These are phyloP conservation scores for Tagetes erecta DNA, from an alignment of 129 eudicot species.

Conservation along the genomic window DNA sequence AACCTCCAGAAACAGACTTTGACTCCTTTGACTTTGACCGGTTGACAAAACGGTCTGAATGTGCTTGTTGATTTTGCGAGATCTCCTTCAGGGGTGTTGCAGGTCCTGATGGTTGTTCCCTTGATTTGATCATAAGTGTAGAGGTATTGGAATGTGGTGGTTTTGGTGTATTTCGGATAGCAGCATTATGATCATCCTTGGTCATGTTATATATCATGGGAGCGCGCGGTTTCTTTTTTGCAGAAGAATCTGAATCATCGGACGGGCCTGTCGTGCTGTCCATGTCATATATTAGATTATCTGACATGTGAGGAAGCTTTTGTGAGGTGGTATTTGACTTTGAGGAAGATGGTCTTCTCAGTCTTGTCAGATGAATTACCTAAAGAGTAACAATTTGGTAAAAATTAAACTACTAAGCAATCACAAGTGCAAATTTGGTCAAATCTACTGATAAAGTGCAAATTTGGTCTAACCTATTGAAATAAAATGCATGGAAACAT, in stretches of 20 bases:
- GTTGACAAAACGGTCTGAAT: neutral
- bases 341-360: conserved; percentile 62
- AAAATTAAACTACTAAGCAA: neutral
- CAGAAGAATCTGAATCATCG: conserved; percentile 68
- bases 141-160: conserved; percentile 11
- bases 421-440: neutral
- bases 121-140: conserved; percentile 11
- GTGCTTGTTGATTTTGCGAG: conserved; percentile 45
- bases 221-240: conserved; percentile 23
- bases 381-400: conserved; percentile 9
- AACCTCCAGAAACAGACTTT: conserved; percentile 36
- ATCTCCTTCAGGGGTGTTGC: conserved; percentile 54
- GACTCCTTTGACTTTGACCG: conserved; percentile 34
- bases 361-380: conserved; percentile 66
- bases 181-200: neutral
- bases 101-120: conserved; percentile 9
- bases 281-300: conserved; percentile 72
- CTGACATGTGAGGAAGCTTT: conserved; percentile 57
- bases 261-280: conserved; percentile 78
- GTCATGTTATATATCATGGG: conserved; percentile 9
- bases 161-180: conserved; percentile 21
- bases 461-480: neutral
- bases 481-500: neutral
- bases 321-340: conserved; percentile 36
- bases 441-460: neutral